phyloP scores from a whole-genome alignment of 2,329 filamentous ascomycete genomes.

The Myriosclerotinia duriaeana region DNA sequence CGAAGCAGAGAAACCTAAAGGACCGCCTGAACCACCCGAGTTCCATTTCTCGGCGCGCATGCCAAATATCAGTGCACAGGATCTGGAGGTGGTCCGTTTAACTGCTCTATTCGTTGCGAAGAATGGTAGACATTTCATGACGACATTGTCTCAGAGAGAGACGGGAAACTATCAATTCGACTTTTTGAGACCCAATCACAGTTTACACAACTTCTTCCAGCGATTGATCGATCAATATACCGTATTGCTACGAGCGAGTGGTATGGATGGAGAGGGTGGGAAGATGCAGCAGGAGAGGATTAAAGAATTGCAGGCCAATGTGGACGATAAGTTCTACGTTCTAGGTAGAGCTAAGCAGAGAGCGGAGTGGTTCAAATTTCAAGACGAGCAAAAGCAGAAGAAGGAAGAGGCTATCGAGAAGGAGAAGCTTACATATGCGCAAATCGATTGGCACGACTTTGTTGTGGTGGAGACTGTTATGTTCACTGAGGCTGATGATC shows the following conservation, averaged over 20 bases:
- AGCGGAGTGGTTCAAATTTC: constrained; percentile 81
- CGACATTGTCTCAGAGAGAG: constrained; percentile 82
- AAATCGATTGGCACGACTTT: constrained; percentile 98
- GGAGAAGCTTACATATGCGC: constrained; percentile 71
- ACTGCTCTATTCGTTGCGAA: constrained; percentile 92
- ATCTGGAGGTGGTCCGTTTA: constrained; percentile 71
- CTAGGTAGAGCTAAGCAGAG: constrained; percentile 79
- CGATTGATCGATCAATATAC: constrained; percentile 91
- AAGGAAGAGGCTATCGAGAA: constrained; percentile 85
- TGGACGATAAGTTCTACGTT: constrained; percentile 76
- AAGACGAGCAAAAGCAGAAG: constrained; percentile 81
- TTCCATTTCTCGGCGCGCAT: constrained; percentile 95
- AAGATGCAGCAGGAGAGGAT: constrained; percentile 72
- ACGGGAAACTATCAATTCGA: constrained; percentile 92
- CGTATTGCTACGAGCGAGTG: constrained; percentile 67
- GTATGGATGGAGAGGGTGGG: constrained; percentile 59
- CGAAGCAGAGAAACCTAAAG: constrained; percentile 67
- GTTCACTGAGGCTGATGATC: constrained; percentile 86
- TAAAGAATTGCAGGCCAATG: constrained; percentile 70
- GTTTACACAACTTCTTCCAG: constrained; percentile 93
- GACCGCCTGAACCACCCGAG: constrained; percentile 79
- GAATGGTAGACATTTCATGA: constrained; percentile 90
- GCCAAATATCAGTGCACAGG: constrained; percentile 94
- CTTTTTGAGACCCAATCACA: constrained; percentile 92
- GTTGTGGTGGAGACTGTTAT: constrained; percentile 92